Evolutionary conservation across 768 basidiomycete species (phyloP).

Genomic region (Piloderma croceum): DNA sequence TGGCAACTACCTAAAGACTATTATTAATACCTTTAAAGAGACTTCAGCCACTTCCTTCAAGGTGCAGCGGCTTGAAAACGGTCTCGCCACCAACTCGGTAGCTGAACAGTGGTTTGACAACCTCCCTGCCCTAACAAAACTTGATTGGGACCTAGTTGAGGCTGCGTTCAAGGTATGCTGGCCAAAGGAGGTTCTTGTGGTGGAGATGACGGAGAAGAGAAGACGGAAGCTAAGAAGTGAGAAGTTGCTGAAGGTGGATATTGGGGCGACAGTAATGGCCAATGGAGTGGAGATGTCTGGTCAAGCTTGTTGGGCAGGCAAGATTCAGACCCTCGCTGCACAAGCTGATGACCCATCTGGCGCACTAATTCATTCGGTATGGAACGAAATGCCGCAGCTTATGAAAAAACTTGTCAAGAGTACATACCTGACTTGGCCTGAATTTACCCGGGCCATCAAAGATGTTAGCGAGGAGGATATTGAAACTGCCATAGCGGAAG

Average conservation of each 20-base stretch:
- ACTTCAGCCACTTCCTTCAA: too few species aligned
- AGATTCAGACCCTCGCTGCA: slow-evolving; percentile 10
- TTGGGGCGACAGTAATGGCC: slow-evolving; percentile 13
- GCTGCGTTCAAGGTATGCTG: neutral
- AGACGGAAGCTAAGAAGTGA: slow-evolving; percentile 9
- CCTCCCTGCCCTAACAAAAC: neutral
- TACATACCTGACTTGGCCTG: neutral
- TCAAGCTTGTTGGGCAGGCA: slow-evolving; percentile 21
- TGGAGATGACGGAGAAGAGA: neutral
- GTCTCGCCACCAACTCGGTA: neutral
- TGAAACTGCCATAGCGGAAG: neutral
- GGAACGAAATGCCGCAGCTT: slow-evolving; percentile 4
- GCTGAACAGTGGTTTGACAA: neutral
- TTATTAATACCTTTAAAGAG: too few species aligned
- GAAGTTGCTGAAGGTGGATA: slow-evolving; percentile 8
- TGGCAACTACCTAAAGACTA: too few species aligned
- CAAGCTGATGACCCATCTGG: slow-evolving; percentile 11
- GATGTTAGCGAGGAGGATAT: neutral
- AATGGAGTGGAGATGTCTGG: slow-evolving; percentile 15
- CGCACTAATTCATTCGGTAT: slow-evolving; percentile 8
- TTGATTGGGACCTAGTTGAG: neutral
- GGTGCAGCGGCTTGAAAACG: too few species aligned
- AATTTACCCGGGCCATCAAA: neutral
- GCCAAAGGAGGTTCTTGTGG: neutral
- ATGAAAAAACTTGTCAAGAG: neutral